Evolutionary conservation across 2,329 filamentous ascomycete genomes (phyloP), one percentile per base, ranked within the genome.

Genomic region (Paraphoma chrysanthemicola): DNA sequence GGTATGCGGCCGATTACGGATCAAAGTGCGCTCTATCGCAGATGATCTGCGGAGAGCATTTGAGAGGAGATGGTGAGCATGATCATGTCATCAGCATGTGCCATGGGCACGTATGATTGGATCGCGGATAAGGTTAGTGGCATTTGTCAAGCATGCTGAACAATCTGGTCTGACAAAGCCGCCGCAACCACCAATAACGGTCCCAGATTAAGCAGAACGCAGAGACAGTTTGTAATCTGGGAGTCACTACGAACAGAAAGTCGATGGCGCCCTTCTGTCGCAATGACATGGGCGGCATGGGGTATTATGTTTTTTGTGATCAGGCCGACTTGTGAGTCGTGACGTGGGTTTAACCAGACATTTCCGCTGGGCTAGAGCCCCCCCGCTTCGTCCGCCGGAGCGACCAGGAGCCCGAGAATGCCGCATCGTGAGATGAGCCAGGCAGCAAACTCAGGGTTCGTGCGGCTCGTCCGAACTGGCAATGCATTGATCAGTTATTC

Each of bases 111-210:
- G 48, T 28, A 33, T 53, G 46, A 46, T 54, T 47, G 54, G 47
- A 17, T 17, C 29, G 43, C 51, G 31, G 43, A 53, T 45, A 54
- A 56, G 55, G 51, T 52, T 54, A 52, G 58, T 39, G 56, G 56
- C 42, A 36, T 69, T 69, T 71, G 68, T 69, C 68, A 71, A 70
- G 66, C 68, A 69, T 41, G 16, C 42, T 36, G 23, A 23, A 23
- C 23, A 23, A 23, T 23, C 23, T 23, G 23, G 23, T 23, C 23
- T 69, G 49, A 64, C 66, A 68, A 68, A 67, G 60, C 64, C 47
- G 53, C 47, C 18, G 30, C 16, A 31, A 31, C 51, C 49, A 45
- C 64, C 67, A 71, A 69, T 68, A 31, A 64, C 50, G 28, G 44
- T 48, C n/a, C 14, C 53, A 49, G 43, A 49, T 31, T 45, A 31